These are phyloP conservation scores for Pyrus bretschneideri DNA, from an alignment of 306 rosid species.

Conservation along the genomic window DNA sequence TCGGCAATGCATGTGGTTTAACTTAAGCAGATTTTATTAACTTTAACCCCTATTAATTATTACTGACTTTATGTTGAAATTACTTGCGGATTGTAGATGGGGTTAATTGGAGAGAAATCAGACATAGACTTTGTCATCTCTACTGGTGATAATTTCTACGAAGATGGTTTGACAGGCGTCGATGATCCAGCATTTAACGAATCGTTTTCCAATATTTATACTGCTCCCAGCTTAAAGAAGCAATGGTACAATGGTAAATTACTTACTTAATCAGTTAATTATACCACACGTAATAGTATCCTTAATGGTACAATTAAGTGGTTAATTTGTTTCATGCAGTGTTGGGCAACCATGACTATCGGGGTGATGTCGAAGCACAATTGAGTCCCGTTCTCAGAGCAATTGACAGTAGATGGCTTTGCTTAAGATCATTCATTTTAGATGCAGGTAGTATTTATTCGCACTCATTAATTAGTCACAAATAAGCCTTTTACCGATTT, in stretches of 20 bases:
- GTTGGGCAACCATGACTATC: constrained; percentile 82
- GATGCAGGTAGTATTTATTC: constrained; percentile 27
- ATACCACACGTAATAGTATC: no score
- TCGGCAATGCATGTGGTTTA: neutral
- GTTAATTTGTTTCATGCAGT: constrained; percentile 28
- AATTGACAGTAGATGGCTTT: constrained; percentile 60
- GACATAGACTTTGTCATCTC: constrained; percentile 57
- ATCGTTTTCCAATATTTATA: constrained; percentile 60
- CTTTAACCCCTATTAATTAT: neutral
- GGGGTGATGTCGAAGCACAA: constrained; percentile 80
- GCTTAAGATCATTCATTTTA: constrained; percentile 57
- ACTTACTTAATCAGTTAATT: neutral
- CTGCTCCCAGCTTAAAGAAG: constrained; percentile 52
- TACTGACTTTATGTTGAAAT: neutral
- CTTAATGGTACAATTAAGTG: neutral
- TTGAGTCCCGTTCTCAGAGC: constrained; percentile 39
- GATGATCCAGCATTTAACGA: constrained; percentile 38
- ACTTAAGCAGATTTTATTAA: neutral
- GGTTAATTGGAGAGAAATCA: constrained; percentile 43
- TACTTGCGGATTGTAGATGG: constrained; percentile 43
- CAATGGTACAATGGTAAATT: constrained; percentile 52
- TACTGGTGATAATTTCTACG: constrained; percentile 68
- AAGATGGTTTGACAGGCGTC: constrained; percentile 34
- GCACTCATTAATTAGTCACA: neutral
- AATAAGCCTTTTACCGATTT: no score